A percentile compares a stretch with the other conserved stretches of the same genome.
These are phyloP conservation scores for Alternaria sp. DNA, from an alignment of 2,329 filamentous ascomycete genomes.

Conservation along the genomic window DNA sequence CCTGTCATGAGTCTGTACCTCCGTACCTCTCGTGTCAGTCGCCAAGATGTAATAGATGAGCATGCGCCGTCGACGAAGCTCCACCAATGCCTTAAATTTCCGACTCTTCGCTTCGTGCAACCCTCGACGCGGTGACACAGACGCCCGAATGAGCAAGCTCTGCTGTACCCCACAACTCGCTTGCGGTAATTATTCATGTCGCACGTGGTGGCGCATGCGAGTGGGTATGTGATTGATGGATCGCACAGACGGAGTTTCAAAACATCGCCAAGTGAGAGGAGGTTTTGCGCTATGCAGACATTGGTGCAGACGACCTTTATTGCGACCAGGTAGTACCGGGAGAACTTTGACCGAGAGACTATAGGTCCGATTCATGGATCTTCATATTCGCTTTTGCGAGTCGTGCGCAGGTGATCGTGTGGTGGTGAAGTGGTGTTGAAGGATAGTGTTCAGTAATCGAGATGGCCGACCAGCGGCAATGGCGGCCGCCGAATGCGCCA, in stretches of 20 bases:
- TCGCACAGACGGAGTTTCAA: background rate
- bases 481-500: background rate
- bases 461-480: background rate
- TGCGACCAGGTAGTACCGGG: background rate
- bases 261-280: background rate
- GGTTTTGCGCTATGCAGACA: background rate
- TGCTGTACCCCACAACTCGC: background rate
- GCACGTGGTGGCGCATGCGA: background rate
- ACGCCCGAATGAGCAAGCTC: background rate
- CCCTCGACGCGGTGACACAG: background rate
- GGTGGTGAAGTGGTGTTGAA: background rate
- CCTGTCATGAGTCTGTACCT: background rate
- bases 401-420: background rate
- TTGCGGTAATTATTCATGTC: background rate
- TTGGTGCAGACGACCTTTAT: background rate
- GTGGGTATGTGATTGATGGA: conserved; percentile 1
- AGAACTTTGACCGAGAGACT: background rate
- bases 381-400: background rate
- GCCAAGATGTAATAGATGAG: background rate
- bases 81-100: conserved; percentile 3
- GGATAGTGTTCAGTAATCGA: background rate
- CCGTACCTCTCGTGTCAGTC: background rate
- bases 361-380: background rate
- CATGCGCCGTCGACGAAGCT: background rate
- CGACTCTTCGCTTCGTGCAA: background rate